A percentile compares a stretch with the other conserved stretches of the same genome.
Conservation (phyloP, 1,284 basidiomycete species). For the Cutaneotrichosporon sp. region DNA sequence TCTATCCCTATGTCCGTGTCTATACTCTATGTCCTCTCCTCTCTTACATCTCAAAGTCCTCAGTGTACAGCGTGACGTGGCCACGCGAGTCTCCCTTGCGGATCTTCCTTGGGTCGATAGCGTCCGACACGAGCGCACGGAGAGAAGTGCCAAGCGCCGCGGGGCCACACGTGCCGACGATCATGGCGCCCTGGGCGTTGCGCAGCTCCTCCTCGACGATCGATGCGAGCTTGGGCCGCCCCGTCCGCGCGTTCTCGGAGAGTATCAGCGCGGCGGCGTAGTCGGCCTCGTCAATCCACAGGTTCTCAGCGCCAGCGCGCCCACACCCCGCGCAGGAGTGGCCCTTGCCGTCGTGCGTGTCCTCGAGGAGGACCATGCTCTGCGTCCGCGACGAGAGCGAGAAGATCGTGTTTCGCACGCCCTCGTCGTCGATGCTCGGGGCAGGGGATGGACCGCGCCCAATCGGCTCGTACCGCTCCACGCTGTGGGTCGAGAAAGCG, state of each 20-base stretch:
- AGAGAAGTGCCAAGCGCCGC: slow-evolving; percentile 13
- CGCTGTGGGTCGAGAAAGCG: background rate
- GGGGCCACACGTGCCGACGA: slow-evolving; percentile 58
- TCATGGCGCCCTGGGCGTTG: slow-evolving; percentile 60
- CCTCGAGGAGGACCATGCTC: slow-evolving; percentile 22
- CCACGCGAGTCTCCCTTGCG: slow-evolving; percentile 16
- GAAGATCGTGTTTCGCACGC: slow-evolving; percentile 13
- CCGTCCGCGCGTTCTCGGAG: slow-evolving; percentile 69
- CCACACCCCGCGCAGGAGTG: slow-evolving; percentile 14
- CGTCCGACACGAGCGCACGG: slow-evolving; percentile 16
- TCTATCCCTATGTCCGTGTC: background rate
- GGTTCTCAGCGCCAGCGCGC: slow-evolving; percentile 15
- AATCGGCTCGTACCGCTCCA: slow-evolving; percentile 16
- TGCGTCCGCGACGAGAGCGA: slow-evolving; percentile 19
- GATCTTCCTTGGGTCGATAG: slow-evolving; percentile 18
- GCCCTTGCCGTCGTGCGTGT: slow-evolving; percentile 18
- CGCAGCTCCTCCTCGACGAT: slow-evolving; percentile 72
- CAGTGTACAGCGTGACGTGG: slow-evolving; percentile 23
- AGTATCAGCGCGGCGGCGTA: slow-evolving; percentile 67
- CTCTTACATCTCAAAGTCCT: slow-evolving; percentile 28
- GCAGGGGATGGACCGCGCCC: background rate
- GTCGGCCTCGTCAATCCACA: slow-evolving; percentile 67
- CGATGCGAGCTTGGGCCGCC: slow-evolving; percentile 68
- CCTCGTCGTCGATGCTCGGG: slow-evolving; percentile 5
- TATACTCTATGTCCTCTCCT: background rate